Conservation (phyloP, 2,329 filamentous ascomycete species). For the Claviceps sp. region DNA sequence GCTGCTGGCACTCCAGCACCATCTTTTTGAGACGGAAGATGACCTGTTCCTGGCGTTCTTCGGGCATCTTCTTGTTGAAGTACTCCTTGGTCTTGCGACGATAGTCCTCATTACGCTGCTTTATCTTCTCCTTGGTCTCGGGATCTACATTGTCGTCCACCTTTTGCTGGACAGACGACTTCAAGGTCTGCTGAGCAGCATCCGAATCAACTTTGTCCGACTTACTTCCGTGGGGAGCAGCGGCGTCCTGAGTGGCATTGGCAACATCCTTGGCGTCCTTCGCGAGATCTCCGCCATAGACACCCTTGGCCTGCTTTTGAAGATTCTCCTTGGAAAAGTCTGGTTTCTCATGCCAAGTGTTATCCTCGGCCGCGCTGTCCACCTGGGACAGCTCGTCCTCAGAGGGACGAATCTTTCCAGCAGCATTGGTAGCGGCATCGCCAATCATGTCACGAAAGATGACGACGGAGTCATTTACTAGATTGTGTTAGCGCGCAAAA, state of each 20-base stretch:
- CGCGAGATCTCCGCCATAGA: slow-evolving; percentile 40
- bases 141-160: slow-evolving; percentile 51
- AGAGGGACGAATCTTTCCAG: slow-evolving; percentile 59
- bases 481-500: background rate
- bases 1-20: slow-evolving; percentile 90
- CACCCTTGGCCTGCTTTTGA: slow-evolving; percentile 52
- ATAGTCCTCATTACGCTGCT: slow-evolving; percentile 29
- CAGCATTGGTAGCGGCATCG: slow-evolving; percentile 72
- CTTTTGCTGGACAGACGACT: slow-evolving; percentile 39
- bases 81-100: slow-evolving; percentile 52
- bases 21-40: slow-evolving; percentile 95
- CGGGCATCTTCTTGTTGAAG: slow-evolving; percentile 71
- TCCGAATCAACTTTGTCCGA: slow-evolving; percentile 36
- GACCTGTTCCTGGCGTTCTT: slow-evolving; percentile 84
- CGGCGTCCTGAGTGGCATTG: slow-evolving; percentile 43
- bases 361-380: slow-evolving; percentile 74
- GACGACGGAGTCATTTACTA: slow-evolving; percentile 64
- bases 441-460: slow-evolving; percentile 83
- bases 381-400: slow-evolving; percentile 66
- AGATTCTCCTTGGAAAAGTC: slow-evolving; percentile 57
- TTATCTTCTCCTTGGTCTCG: slow-evolving; percentile 41
- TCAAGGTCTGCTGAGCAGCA: slow-evolving; percentile 19
- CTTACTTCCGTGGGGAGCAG: slow-evolving; percentile 29
- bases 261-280: slow-evolving; percentile 49
- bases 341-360: slow-evolving; percentile 85